Base-by-base conservation (phyloP, 1,139 yeast species). In the Diutina mesorugosa region DNA sequence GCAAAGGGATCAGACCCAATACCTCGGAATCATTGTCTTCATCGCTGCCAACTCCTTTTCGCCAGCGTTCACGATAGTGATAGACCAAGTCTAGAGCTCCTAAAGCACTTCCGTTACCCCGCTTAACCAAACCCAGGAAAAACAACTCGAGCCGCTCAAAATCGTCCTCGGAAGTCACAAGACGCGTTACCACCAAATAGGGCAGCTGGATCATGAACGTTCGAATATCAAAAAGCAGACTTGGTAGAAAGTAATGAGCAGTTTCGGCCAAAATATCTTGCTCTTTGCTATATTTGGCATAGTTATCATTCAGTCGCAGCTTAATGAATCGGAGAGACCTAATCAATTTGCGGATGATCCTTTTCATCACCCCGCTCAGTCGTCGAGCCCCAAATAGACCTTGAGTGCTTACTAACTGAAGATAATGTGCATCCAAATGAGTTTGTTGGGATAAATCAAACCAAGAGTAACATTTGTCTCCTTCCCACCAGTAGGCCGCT, bases 161-260 rank as follows among this genome's bases (percentile, higher is more conserved):
- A 21, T 67, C 68, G 9, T 60, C 62, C 10, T 68, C 72, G n/a
- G 64, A 64, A 0, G 59, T 63, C 0, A 69, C 66, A 3, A 71
- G 57, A 2, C 61, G 63, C 7, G 66, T 60, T 45, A 71, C 66
- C 3, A 67, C 60, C 18, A 73, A 62, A 59, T 65, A 70, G 1
- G 72, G 64, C 32, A 73, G 65, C 59, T 74, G 78, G n/a, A 72
- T 62, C 78, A 74, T 74, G 50, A 68, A 65, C 18, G 73, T 69
- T 45, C 78, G 63, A 46, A 61, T 61, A 58, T 74, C 78, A 60
- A 75, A 73, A 18, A 67, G 57, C 30, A 62, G 63, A 10, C 58
- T 58, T 1, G 72, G 67, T 28, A 74, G 59, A 60, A 68, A 74
- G 60, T 60, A 74, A 54, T 70, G 59, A 6, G 61, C 64, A 35